Conservation (phyloP, 2,329 filamentous ascomycete genomes). For the Sporothrix humicola region DNA sequence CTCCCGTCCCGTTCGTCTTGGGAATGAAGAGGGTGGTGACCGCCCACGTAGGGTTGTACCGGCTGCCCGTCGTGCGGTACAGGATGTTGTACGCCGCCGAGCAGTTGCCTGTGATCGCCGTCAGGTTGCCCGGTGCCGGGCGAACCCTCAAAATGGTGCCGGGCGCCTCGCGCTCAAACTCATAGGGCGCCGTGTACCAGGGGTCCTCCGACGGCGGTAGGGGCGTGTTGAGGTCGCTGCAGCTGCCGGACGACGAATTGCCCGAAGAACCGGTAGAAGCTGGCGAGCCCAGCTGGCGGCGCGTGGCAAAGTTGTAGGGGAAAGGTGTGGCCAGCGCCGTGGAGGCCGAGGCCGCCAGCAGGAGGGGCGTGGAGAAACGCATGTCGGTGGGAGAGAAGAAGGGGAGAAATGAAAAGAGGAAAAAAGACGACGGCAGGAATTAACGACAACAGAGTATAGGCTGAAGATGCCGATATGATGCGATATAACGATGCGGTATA, state of each 20-base stretch:
- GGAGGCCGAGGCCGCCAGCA: constrained; percentile 10
- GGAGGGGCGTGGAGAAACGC: constrained; percentile 8
- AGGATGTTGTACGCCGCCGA: constrained; percentile 46
- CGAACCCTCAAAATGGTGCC: constrained; percentile 44
- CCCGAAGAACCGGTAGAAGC: not conserved
- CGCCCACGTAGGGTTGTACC: constrained; percentile 46
- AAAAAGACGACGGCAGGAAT: not conserved
- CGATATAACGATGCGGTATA: not conserved
- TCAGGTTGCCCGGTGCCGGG: constrained; percentile 41
- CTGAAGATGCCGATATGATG: not conserved
- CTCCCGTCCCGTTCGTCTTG: not conserved
- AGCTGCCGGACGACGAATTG: not conserved
- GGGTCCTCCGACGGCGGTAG: constrained; percentile 44
- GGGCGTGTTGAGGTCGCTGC: constrained; percentile 35
- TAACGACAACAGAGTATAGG: not conserved
- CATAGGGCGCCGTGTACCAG: constrained; percentile 45
- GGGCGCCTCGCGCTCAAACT: constrained; percentile 41
- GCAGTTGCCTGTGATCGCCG: constrained; percentile 36
- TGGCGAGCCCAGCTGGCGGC: not conserved
- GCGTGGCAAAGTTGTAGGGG: not conserved
- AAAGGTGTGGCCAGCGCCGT: not conserved
- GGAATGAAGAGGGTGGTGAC: constrained; percentile 49
- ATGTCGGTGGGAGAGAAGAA: not conserved
- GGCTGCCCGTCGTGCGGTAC: constrained; percentile 48
- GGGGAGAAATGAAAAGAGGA: not conserved